phyloP scores from a whole-genome alignment of 2,329 filamentous ascomycete species.

The Pleochaeta shiraiana region DNA sequence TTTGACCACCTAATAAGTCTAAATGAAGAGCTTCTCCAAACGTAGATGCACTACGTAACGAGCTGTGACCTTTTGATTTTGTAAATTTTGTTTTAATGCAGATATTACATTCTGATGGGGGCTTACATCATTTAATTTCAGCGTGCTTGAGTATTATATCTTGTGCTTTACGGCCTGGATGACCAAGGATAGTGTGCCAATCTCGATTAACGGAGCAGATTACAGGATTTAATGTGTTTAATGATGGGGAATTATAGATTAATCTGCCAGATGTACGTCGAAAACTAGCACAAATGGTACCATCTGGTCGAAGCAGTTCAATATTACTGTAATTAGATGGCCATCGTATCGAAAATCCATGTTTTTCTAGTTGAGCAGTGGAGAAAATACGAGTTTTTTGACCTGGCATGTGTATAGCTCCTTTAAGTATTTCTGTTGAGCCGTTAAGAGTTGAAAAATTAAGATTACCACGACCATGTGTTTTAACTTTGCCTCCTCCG shows the following conservation, averaged over 20 bases:
- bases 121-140: not conserved
- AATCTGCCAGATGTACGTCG: not conserved
- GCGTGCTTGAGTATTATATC: not conserved
- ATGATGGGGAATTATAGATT: not conserved
- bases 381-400: conserved; percentile 1
- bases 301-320: not conserved
- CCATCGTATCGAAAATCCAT: not conserved
- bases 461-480: not conserved
- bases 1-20: not conserved
- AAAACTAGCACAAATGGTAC: not conserved
- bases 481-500: not conserved
- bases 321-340: not conserved
- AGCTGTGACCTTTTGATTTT: not conserved
- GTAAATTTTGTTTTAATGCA: not conserved
- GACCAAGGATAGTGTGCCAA: not conserved
- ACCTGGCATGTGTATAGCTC: not conserved
- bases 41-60: not conserved
- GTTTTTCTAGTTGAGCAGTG: not conserved
- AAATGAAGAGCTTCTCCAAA: not conserved
- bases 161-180: not conserved
- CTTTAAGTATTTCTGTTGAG: not conserved
- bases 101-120: not conserved
- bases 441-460: not conserved
- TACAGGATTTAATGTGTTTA: too few relatives aligned
- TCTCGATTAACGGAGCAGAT: too few relatives aligned